phyloP scores from a whole-genome alignment of 305 asterid species.

The Rubia balearica region DNA sequence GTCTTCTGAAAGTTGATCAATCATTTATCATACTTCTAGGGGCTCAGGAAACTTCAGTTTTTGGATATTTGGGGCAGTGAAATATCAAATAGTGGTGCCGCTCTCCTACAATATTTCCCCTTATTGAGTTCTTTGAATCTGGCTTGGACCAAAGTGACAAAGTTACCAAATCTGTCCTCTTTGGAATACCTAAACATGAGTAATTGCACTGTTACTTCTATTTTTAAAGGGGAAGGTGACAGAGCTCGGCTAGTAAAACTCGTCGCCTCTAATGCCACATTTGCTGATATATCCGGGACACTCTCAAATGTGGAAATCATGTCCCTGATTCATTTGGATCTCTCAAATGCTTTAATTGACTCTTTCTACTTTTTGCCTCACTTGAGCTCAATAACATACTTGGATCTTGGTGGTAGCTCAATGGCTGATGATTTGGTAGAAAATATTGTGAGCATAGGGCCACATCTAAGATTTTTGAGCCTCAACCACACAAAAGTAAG shows the following conservation, averaged over 20 bases:
- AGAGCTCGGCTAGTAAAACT: constrained; percentile 48
- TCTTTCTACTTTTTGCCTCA: constrained; percentile 47
- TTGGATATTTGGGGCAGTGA: constrained; percentile 88
- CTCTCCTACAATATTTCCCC: constrained; percentile 46
- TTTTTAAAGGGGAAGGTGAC: constrained; percentile 43
- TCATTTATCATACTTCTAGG: constrained; percentile 32
- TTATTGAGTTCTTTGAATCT: constrained; percentile 56
- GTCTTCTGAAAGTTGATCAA: constrained; percentile 15
- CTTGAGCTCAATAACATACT: constrained; percentile 46
- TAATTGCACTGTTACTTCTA: constrained; percentile 61
- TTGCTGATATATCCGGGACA: constrained; percentile 38
- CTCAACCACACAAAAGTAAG: constrained; percentile 64
- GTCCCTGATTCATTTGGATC: constrained; percentile 48
- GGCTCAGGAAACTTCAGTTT: constrained; percentile 53
- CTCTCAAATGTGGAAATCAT: constrained; percentile 44
- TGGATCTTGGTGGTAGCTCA: constrained; percentile 58
- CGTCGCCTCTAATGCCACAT: constrained; percentile 51
- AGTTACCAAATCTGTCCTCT: constrained; percentile 52
- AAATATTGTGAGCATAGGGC: constrained; percentile 45
- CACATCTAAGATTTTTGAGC: constrained; percentile 52
- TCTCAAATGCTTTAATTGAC: constrained; percentile 48
- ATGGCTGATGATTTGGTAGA: constrained; percentile 47
- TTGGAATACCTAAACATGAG: constrained; percentile 74
- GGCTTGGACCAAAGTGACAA: constrained; percentile 79
- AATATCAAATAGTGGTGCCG: constrained; percentile 56